These are phyloP conservation scores for Ceratobasidium papillatum DNA, from an alignment of 1,284 basidiomycete genomes.

Conservation along the genomic window DNA sequence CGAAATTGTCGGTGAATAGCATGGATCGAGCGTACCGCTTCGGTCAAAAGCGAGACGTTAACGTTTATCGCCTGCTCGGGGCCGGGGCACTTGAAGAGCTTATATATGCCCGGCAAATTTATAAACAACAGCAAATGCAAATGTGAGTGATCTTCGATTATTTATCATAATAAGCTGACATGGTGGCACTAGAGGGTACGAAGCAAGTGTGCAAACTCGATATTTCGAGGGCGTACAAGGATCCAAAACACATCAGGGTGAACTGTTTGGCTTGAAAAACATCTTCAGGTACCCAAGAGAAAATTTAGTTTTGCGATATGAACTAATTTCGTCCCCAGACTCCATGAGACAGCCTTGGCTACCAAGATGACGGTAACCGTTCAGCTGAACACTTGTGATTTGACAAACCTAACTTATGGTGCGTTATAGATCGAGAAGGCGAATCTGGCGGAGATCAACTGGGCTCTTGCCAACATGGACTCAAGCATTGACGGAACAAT, in stretches of 20 bases:
- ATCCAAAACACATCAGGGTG: conserved; percentile 74
- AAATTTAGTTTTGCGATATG: too few species aligned
- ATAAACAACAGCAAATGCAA: conserved; percentile 89
- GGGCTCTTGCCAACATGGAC: conserved; percentile 75
- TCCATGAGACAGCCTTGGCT: conserved; percentile 75
- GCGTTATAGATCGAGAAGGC: conserved; percentile 73
- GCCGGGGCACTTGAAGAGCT: conserved; percentile 85
- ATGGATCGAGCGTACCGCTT: conserved; percentile 91
- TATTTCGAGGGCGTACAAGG: conserved; percentile 86
- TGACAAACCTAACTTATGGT: not conserved
- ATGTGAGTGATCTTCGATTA: conserved; percentile 53
- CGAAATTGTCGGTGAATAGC: not conserved
- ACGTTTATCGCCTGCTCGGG: conserved; percentile 83
- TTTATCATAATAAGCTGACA: not conserved
- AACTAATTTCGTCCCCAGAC: conserved; percentile 38
- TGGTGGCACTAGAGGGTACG: conserved; percentile 61
- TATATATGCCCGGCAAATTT: conserved; percentile 85
- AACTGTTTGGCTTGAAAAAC: conserved; percentile 83
- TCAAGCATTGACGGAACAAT: conserved; percentile 29
- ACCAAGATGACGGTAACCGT: conserved; percentile 61
- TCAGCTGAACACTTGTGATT: not conserved
- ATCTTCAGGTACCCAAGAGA: conserved; percentile 77
- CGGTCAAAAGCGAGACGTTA: conserved; percentile 86
- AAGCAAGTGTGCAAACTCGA: conserved; percentile 80
- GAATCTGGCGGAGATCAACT: conserved; percentile 73